Evolutionary conservation across 2,329 filamentous ascomycete species (phyloP).

Genomic region (Rosellinia necatrix): DNA sequence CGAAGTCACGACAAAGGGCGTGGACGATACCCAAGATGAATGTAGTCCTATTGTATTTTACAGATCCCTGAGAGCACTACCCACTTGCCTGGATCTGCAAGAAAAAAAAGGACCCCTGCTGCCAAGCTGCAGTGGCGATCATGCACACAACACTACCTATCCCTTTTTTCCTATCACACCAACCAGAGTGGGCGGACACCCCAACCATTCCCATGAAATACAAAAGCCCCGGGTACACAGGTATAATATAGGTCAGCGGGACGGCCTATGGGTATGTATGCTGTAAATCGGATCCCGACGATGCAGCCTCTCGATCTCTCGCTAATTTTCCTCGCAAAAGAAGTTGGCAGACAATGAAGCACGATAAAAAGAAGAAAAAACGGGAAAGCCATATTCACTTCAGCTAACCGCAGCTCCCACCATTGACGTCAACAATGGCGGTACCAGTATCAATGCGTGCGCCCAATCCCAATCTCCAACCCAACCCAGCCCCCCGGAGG

Average conservation of each 20-base stretch:
- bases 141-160: constrained; percentile 22
- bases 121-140: constrained; percentile 25
- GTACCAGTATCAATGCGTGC: not conserved
- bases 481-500: not conserved
- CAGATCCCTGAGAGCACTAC: constrained; percentile 17
- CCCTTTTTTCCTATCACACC: constrained; percentile 8
- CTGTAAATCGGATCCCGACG: too few relatives aligned
- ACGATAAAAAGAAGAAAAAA: not conserved
- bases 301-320: too few relatives aligned
- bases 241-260: not conserved
- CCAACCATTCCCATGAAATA: constrained; percentile 1
- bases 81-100: constrained; percentile 23
- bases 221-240: not conserved
- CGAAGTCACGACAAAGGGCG: not conserved
- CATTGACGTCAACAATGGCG: constrained; percentile 17
- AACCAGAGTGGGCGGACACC: too few relatives aligned
- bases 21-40: constrained; percentile 3
- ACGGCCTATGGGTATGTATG: too few relatives aligned
- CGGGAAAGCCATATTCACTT: not conserved
- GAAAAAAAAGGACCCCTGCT: constrained; percentile 19
- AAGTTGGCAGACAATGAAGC: not conserved
- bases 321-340: not conserved
- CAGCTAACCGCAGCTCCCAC: constrained; percentile 3
- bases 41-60: constrained; percentile 19
- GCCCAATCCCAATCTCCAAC: too few relatives aligned